Base-by-base conservation (phyloP, 305 asterid species). In the Fraxinus floribunda region DNA sequence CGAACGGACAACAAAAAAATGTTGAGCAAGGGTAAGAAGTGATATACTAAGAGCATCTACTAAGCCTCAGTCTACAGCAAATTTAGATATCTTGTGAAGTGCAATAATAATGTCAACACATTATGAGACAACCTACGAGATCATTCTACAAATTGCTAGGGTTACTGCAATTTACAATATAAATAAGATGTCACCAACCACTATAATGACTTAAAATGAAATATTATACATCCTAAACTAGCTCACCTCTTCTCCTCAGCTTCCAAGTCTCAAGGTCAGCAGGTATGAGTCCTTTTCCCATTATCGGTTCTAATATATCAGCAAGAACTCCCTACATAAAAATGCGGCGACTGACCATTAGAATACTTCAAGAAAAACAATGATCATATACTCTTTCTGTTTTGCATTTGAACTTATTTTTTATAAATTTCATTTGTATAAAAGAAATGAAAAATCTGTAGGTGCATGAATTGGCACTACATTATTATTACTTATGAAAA, bases 241-340 rank as follows among this genome's bases (percentile, higher is more conserved):
- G 55, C 85, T 82, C 81, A 92, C 98, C 98, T 92, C 98, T 91
- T 93, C 99, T 89, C 82, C 99, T 94, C 87, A 86, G 94, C 90
- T 94, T 95, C 99, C 99, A 95, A 74, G 99, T 95, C 83, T 93
- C 94, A 34, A 94, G 92, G 81, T 95, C 99, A 55, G 99, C 99
- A 75, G 98, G 99, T 87, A 95, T 95, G 84, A 95, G 93, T 73
- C 98, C 99, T 89, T 95, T 95, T 57, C 99, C 99, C 98, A 94
- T 95, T 81, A 95, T 95, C 77, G 99, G 99, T 86, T 95, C 98
- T 91, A 95, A 87, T 86, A 95, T 94, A 86, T 95, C 98, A 82
- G 99, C 98, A 86, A 95, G 97, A 84, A 95, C 97, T 66, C 99
- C 99, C 99, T 94, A 66, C 46, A 85, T 44, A 81, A 87, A 68